Evolutionary conservation across 352 stramenopile species (phyloP).

Genomic region (Globisporangium recalcitrans): DNA sequence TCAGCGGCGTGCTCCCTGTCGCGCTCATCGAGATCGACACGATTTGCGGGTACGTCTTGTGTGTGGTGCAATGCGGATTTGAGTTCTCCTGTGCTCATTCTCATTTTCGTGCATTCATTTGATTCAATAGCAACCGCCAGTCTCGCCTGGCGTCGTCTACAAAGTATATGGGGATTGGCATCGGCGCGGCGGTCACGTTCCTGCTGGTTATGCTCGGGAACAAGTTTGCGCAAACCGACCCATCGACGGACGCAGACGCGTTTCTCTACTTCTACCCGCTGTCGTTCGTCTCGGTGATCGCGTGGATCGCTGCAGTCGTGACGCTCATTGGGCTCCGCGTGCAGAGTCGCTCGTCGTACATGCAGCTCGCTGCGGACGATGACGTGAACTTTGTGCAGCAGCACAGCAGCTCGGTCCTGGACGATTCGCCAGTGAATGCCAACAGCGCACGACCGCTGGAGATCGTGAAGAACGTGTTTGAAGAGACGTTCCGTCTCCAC

Average conservation of each 20-base stretch:
- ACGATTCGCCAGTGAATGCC: slow-evolving; percentile 23
- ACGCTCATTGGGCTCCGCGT: slow-evolving; percentile 64
- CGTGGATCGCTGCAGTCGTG: slow-evolving; percentile 62
- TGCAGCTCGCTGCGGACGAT: slow-evolving; percentile 51
- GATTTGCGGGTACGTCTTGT: slow-evolving; percentile 50
- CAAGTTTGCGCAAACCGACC: slow-evolving; percentile 43
- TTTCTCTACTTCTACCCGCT: slow-evolving; percentile 76
- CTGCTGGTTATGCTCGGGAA: slow-evolving; percentile 40
- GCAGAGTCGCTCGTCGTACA: slow-evolving; percentile 56
- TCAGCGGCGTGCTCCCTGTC: slow-evolving; percentile 67
- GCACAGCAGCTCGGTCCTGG: slow-evolving; percentile 22
- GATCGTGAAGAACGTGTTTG: slow-evolving; percentile 63
- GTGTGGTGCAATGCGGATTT: not conserved
- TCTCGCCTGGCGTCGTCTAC: slow-evolving; percentile 52
- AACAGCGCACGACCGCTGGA: slow-evolving; percentile 30
- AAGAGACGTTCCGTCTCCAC: slow-evolving; percentile 48
- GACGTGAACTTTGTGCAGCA: slow-evolving; percentile 50
- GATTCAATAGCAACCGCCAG: slow-evolving; percentile 43
- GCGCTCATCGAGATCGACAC: slow-evolving; percentile 80
- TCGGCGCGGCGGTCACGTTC: slow-evolving; percentile 49
- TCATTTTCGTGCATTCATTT: not conserved
- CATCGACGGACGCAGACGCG: slow-evolving; percentile 31
- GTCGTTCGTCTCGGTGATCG: slow-evolving; percentile 64
- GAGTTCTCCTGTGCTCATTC: not conserved
- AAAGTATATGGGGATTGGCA: slow-evolving; percentile 60